Evolutionary conservation across 805 yeast species (phyloP), one percentile per base, ranked within the genome.

Genomic region (Starmerella potacharoeniae): DNA sequence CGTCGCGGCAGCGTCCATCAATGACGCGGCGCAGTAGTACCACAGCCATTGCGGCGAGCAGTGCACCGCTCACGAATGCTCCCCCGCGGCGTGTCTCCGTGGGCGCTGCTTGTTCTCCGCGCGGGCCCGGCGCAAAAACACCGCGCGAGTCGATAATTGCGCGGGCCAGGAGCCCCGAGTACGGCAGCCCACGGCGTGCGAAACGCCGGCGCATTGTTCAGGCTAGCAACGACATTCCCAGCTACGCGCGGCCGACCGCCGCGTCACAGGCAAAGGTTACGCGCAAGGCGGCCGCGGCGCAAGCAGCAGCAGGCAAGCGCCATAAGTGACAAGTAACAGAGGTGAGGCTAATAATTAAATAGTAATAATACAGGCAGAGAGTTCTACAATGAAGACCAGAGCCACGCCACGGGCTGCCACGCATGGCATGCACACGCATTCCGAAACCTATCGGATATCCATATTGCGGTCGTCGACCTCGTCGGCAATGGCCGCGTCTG

Each of bases 401-500:
- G 42, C 17, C 10, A 2, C 22, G 31, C 22, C 9, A 35, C 36
- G 22, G 22, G 22, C 22, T 22, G 22, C 22, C 3, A 22, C 35
- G 1, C 35, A 43, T 16, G 11, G 10, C 17, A n/a, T 14, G 16
- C 33, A 29, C 22, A 22, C 40, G 35, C 47, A 5, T n/a, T 50
- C 13, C 51, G 46, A 6, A 45, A 51, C 42, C 57, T 57, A 34
- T 16, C 30, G 41, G n/a, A 43, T 36, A 17, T 51, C 37, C 11
- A 16, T n/a, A 22, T 35, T 41, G 17, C 37, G 52, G 46, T 66
- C 68, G 8, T 60, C 64, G 4, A 41, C 56, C 44, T 61, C 66
- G 44, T 73, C 76, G 4, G 52, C 58, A 29, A 67, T 29, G 11
- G 71, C 71, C 31, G 57, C 57, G 47, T 73, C 76, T 14, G 69